Evolutionary conservation across 805 yeast species (phyloP).

Genomic region (Suhomyces xylopsoci): DNA sequence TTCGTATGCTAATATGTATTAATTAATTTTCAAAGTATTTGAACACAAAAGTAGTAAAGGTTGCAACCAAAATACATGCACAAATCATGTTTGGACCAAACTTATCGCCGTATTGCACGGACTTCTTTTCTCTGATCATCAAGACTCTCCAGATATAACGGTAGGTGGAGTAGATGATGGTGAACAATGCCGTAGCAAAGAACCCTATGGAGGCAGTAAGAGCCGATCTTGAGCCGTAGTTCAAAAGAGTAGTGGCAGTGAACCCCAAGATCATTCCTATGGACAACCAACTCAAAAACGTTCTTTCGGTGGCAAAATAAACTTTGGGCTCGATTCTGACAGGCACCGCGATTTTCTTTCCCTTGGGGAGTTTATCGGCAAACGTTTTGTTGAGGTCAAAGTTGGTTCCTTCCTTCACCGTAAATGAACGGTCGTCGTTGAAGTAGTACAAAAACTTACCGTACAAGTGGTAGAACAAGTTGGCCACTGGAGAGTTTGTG

Average conservation of each 20-base stretch:
- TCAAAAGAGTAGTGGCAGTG: conserved; percentile 80
- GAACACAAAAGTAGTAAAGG: conserved; percentile 59
- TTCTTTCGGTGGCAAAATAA: conserved; percentile 97
- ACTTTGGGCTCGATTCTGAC: conserved; percentile 98
- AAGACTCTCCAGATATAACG: conserved; percentile 79
- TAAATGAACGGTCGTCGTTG: conserved; percentile 45
- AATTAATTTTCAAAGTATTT: conserved; percentile 34
- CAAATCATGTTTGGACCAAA: conserved; percentile 86
- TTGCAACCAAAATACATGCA: conserved; percentile 65
- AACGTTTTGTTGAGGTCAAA: conserved; percentile 41
- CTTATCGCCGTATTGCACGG: conserved; percentile 82
- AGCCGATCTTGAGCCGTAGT: conserved; percentile 75
- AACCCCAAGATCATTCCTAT: conserved; percentile 86
- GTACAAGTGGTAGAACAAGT: conserved; percentile 29
- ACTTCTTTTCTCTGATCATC: conserved; percentile 77
- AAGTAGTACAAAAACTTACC: conserved; percentile 39
- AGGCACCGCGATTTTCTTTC: conserved; percentile 86
- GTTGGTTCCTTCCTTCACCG: conserved; percentile 44
- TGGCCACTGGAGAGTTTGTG: conserved; percentile 30
- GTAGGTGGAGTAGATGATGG: conserved; percentile 68
- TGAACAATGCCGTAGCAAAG: conserved; percentile 72
- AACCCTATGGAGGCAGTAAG: conserved; percentile 84
- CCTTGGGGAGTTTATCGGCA: conserved; percentile 74
- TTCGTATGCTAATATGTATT: background rate
- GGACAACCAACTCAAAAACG: conserved; percentile 90